Conservation (phyloP, 257 asterid genomes). For the Dorcoceras hygrometricum region DNA sequence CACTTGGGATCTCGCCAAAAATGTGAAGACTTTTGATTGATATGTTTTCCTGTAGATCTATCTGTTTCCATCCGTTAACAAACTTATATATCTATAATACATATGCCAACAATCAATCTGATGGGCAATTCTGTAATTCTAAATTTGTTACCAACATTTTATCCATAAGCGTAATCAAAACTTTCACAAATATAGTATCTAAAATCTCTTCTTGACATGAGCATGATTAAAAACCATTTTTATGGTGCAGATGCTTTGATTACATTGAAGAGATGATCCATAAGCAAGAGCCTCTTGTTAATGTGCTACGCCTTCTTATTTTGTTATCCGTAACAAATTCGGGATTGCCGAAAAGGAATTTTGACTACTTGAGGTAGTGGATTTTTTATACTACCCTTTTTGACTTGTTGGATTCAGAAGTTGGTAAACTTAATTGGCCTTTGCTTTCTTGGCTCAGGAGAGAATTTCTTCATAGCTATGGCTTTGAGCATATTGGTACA, state of each 20-base stretch:
- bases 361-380: slow-evolving; percentile 87
- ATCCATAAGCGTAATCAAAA: slow-evolving; percentile 3
- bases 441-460: slow-evolving; percentile 52
- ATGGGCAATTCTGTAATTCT: no score
- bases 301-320: slow-evolving; percentile 76
- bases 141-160: neutral
- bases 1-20: neutral
- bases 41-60: neutral
- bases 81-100: neutral
- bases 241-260: slow-evolving; percentile 75
- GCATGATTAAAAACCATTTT: slow-evolving; percentile 17
- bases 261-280: slow-evolving; percentile 93
- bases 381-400: neutral
- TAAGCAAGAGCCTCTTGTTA: slow-evolving; percentile 83
- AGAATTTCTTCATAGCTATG: slow-evolving; percentile 97
- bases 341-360: slow-evolving; percentile 77
- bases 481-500: slow-evolving; percentile 88
- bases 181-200: neutral
- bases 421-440: slow-evolving; percentile 10
- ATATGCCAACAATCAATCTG: no score
- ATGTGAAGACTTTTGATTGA: neutral
- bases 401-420: neutral
- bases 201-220: slow-evolving; percentile 19
- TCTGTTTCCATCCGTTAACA: neutral
- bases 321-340: slow-evolving; percentile 87